Percentiles rank a stretch among this genome's conserved stretches.
Evolutionary conservation across 768 basidiomycete genomes (phyloP).

Genomic region (Trametopsis cervina): DNA sequence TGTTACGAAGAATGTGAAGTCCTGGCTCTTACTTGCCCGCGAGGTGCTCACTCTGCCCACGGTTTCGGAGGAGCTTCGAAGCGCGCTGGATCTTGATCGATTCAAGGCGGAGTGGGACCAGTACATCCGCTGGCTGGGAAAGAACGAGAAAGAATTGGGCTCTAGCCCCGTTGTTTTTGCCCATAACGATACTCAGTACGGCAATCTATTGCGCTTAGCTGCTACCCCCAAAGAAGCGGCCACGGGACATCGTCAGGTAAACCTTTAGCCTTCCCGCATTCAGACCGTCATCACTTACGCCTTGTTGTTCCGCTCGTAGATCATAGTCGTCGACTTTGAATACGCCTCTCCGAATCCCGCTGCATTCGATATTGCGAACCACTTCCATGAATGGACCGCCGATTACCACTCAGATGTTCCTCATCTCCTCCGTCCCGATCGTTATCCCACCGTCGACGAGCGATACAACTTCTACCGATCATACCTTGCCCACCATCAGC

Average conservation of each 20-base stretch:
- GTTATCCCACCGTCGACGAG: constrained; percentile 68
- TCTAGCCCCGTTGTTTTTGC: constrained; percentile 68
- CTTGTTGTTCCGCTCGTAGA: constrained; percentile 35
- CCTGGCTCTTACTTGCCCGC: constrained; percentile 68
- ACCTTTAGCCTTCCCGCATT: constrained; percentile 12
- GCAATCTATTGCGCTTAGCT: constrained; percentile 79
- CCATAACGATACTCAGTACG: constrained; percentile 96
- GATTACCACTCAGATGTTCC: constrained; percentile 74
- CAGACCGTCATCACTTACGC: constrained; percentile 13
- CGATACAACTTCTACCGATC: constrained; percentile 80
- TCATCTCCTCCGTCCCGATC: constrained; percentile 52
- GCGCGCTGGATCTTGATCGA: constrained; percentile 53
- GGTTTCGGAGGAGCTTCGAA: constrained; percentile 37
- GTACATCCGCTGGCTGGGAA: constrained; percentile 66
- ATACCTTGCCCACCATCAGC: constrained; percentile 57
- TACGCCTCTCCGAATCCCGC: constrained; percentile 91
- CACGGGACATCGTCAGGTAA: constrained; percentile 74
- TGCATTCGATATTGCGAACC: constrained; percentile 93
- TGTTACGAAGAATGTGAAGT: constrained; percentile 56
- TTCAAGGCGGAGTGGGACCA: constrained; percentile 60
- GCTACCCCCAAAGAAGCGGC: constrained; percentile 38
- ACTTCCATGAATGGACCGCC: constrained; percentile 96
- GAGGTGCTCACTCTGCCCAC: constrained; percentile 63
- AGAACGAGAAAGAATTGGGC: constrained; percentile 48
- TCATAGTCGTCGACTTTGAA: constrained; percentile 97